Base-by-base conservation (phyloP, 306 rosid genomes). In the Echinosophora koreensis region DNA sequence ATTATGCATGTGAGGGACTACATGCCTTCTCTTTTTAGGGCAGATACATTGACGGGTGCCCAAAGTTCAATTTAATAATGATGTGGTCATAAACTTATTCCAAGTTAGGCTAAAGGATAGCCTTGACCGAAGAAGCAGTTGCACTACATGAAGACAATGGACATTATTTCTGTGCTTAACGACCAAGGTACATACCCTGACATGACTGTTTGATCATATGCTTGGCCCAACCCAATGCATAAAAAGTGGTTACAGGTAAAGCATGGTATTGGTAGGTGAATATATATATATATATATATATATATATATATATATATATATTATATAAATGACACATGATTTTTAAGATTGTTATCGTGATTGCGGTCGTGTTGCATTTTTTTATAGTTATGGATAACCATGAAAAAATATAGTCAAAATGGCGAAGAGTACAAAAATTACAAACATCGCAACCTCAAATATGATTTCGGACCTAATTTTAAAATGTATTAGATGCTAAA, bases 1-100 rank as follows among this genome's bases (percentile, higher is more conserved):
- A 54, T 42, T 54, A 55, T 28, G 27, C 5, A 44, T 59, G 66
- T 39, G 73, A 76, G 42, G 65, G 73, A 22, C 66, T 64, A 7
- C 44, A 22, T 66, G 74, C 74, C 67, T 55, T 55, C 15, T 41
- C 81, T 77, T 77, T 77, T 10, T 3, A 54, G 58, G 74, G 66
- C 58, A 76, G 49, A 30, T 62, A 49, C 63, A 62, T 28, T n/a
- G 59, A 77, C 15, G n/a, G 67, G 17, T 55, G 42, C 46, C 46
- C 37, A 55, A 77, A n/a, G 18, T 77, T 66, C 49, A 55, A 66
- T 27, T 39, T 14, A 38, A 65, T 42, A 66, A 77, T 67, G 64
- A 64, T 50, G 5, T 37, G 28, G 11, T 34, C 30, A 30, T n/a
- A 16, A 18, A 75, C 10, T 37, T 35, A 13, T 35, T 3, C 28